Conservation (phyloP, 163 green algal species). For the Scenedesmus sp. region DNA sequence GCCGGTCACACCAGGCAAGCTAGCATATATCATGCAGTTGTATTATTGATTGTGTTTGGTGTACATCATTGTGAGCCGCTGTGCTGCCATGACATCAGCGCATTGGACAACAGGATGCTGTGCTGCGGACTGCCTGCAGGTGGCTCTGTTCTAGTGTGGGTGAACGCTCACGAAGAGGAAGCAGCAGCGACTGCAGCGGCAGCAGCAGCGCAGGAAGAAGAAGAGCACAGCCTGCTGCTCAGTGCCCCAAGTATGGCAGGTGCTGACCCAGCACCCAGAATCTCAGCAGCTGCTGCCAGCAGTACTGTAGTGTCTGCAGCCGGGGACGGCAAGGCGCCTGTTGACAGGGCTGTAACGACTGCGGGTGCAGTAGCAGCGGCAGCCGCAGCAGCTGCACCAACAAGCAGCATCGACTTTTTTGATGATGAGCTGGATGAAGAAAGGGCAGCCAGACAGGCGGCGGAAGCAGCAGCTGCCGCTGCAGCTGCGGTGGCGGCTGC, state of each 20-base stretch:
- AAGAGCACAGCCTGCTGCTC: background rate
- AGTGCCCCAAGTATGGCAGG: background rate
- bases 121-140: background rate
- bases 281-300: background rate
- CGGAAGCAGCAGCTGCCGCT: conserved; percentile 16
- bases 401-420: background rate
- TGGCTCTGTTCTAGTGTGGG: background rate
- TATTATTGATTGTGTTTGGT: no score
- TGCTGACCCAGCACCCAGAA: background rate
- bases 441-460: conserved; percentile 13
- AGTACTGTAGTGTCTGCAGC: background rate
- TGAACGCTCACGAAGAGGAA: background rate
- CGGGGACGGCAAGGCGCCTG: no score
- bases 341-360: background rate
- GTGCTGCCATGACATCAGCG: background rate
- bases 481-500: conserved; percentile 6
- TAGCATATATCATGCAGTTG: no score
- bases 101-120: background rate
- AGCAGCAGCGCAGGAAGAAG: background rate
- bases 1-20: no score
- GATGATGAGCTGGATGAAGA: conserved; percentile 57
- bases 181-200: conserved; percentile 6
- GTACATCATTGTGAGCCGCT: no score
- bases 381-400: conserved; percentile 14
- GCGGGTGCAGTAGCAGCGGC: background rate